These are phyloP conservation scores for Chrysochromulina tobinii DNA, from an alignment of 78 protist species.

Conservation along the genomic window DNA sequence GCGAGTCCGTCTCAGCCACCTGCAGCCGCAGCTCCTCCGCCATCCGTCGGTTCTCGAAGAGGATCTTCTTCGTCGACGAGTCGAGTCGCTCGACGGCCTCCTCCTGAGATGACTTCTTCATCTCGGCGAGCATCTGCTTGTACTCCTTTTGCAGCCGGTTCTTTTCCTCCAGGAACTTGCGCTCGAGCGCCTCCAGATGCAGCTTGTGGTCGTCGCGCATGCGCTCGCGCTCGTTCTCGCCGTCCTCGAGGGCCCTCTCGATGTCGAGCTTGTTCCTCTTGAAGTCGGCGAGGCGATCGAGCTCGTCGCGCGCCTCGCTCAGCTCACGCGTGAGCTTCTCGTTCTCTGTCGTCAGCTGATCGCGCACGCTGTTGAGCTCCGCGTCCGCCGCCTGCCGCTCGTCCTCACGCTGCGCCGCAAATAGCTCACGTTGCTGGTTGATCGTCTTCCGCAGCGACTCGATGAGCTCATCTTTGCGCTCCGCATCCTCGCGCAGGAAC, in stretches of 20 bases:
- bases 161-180: slow-evolving; percentile 24
- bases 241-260: too few relatives aligned
- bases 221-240: too few relatives aligned
- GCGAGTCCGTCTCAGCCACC: slow-evolving; percentile 12
- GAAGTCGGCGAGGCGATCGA: not conserved
- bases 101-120: slow-evolving; percentile 7
- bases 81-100: slow-evolving; percentile 33
- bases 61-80: not conserved
- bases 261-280: not conserved
- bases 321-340: not conserved
- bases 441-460: not conserved
- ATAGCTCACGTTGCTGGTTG: not conserved
- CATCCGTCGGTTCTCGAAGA: slow-evolving; percentile 18
- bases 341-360: not conserved
- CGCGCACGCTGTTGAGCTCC: not conserved
- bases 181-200: not conserved
- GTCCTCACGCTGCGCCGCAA: not conserved
- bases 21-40: slow-evolving; percentile 39
- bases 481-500: not conserved
- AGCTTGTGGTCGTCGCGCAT: too few relatives aligned
- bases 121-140: slow-evolving; percentile 29
- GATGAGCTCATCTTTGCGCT: slow-evolving; percentile 17
- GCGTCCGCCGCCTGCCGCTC: not conserved
- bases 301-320: not conserved
- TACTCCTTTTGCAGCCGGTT: not conserved